phyloP scores from a whole-genome alignment of 1,284 basidiomycete species.

The Apiotrichum brassicae region DNA sequence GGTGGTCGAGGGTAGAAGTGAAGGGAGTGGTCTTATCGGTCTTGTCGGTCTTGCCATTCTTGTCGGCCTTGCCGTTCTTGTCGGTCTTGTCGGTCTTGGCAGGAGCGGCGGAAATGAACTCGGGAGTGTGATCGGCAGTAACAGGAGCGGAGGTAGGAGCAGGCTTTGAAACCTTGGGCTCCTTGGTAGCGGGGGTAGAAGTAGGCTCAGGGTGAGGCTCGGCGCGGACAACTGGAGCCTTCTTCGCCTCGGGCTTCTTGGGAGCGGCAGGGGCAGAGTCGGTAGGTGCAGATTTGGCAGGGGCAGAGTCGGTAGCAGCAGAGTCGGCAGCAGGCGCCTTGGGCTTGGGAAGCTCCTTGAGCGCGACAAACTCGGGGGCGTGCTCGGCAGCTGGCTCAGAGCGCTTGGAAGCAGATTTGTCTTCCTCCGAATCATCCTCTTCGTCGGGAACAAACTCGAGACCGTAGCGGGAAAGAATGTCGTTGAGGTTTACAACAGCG shows the following conservation, averaged over 20 bases:
- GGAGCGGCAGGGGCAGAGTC: not conserved
- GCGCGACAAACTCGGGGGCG: not conserved
- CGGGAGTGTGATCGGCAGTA: not conserved
- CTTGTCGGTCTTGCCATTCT: too few relatives aligned
- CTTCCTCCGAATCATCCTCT: conserved; percentile 2
- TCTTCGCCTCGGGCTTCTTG: not conserved
- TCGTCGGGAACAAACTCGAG: conserved; percentile 37
- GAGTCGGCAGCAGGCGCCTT: not conserved
- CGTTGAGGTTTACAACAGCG: conserved; percentile 32
- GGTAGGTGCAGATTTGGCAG: not conserved
- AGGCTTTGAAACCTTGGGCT: not conserved
- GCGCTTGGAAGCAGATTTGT: not conserved
- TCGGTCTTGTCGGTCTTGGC: conserved; percentile 1
- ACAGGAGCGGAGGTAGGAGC: not conserved
- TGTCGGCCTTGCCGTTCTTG: not conserved
- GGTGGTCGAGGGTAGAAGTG: conserved; percentile 22
- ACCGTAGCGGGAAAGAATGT: conserved; percentile 37
- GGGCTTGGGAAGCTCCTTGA: not conserved
- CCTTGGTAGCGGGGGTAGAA: conserved; percentile 1
- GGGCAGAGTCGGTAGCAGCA: not conserved
- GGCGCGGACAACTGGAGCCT: not conserved
- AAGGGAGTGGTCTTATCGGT: conserved; percentile 12
- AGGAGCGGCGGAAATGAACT: conserved; percentile 1
- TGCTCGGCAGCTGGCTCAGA: not conserved
- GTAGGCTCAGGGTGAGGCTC: not conserved